phyloP scores from a whole-genome alignment of 768 basidiomycete species.

The Panaeolus papilionaceus region DNA sequence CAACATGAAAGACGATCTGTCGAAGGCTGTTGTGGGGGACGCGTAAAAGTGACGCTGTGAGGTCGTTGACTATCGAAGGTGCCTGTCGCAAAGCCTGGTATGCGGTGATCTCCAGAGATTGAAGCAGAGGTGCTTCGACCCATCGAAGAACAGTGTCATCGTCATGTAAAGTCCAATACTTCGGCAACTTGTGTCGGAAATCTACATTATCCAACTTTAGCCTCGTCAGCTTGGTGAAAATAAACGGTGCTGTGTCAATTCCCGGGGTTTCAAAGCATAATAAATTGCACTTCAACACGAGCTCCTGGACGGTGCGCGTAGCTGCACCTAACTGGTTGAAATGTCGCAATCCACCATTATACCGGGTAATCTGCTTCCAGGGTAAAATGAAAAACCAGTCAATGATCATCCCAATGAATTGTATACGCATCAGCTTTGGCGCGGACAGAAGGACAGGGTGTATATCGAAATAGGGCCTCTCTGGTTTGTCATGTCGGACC shows the following conservation, averaged over 20 bases:
- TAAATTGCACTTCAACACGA: neutral
- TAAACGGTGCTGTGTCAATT: neutral
- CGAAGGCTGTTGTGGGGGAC: neutral
- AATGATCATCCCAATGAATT: neutral
- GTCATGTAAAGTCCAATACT: neutral
- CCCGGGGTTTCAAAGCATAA: neutral
- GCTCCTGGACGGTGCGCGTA: neutral
- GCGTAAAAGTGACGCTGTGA: neutral
- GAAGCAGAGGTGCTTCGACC: neutral
- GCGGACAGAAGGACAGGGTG: neutral
- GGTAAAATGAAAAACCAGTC: neutral
- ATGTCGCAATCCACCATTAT: neutral
- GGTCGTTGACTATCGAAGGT: neutral
- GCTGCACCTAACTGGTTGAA: neutral
- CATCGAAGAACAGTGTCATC: neutral
- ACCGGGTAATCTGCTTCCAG: neutral
- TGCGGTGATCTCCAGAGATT: neutral
- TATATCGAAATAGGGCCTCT: neutral
- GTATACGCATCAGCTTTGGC: neutral
- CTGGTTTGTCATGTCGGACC: neutral
- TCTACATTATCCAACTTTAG: neutral
- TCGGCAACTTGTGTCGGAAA: neutral
- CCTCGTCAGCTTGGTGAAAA: neutral
- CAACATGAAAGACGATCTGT: conserved; percentile 4
- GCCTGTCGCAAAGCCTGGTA: neutral